phyloP scores from a whole-genome alignment of 495 filamentous ascomycete genomes.

The Paragyromitra xinjiangensis region DNA sequence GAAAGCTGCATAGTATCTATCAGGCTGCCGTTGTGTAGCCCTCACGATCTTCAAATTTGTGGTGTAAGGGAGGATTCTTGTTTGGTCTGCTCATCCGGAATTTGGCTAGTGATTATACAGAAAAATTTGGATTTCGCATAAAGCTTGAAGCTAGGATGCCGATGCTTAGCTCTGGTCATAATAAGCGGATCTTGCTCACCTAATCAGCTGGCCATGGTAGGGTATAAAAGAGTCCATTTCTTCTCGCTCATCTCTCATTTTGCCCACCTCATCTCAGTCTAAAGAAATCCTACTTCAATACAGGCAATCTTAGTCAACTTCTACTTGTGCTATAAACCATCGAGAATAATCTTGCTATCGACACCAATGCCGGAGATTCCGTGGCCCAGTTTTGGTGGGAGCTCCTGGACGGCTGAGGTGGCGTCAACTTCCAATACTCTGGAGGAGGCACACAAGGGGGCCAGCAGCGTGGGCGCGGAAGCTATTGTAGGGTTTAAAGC shows the following conservation, averaged over 20 bases:
- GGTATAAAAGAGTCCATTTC: neutral
- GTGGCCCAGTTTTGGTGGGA: slow-evolving; percentile 22
- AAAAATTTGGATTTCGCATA: neutral
- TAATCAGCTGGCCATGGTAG: neutral
- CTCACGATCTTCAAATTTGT: too few species aligned
- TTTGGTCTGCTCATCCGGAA: too few species aligned
- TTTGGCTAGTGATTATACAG: neutral
- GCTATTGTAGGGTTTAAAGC: neutral
- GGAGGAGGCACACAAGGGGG: slow-evolving; percentile 22
- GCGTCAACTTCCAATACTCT: neutral
- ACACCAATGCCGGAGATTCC: slow-evolving; percentile 19
- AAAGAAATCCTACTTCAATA: neutral
- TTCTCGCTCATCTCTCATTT: neutral
- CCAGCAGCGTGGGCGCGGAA: neutral
- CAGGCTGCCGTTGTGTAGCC: too few species aligned
- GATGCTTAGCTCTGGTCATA: neutral
- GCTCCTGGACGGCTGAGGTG: neutral
- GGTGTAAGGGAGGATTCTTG: too few species aligned
- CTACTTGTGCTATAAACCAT: neutral
- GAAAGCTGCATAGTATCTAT: too few species aligned
- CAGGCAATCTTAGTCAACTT: neutral
- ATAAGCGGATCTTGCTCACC: neutral
- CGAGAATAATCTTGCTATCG: neutral
- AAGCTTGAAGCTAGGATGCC: neutral
- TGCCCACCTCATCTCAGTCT: neutral